Conservation (phyloP, 192 early-diverging fungal genomes). For the Thoreauomyces humboldtii region DNA sequence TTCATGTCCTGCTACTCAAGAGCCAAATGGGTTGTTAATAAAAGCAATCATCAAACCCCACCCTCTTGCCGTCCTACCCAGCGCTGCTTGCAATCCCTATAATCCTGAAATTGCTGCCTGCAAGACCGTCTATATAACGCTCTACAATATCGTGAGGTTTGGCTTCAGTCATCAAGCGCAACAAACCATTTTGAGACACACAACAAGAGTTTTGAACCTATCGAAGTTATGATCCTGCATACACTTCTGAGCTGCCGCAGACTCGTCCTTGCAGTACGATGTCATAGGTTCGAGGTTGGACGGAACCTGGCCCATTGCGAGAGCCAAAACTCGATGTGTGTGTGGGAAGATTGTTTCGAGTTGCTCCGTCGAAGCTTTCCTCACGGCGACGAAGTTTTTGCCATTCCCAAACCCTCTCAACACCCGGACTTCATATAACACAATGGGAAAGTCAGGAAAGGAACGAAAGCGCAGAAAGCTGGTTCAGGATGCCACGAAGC, state of each 20-base stretch:
- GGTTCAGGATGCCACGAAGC: too few relatives aligned
- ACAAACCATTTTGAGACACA: too few relatives aligned
- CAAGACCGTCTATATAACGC: slow-evolving; percentile 1
- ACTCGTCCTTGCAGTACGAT: slow-evolving; percentile 18
- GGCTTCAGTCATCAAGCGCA: neutral
- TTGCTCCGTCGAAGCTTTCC: too few relatives aligned
- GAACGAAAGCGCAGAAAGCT: slow-evolving; percentile 55
- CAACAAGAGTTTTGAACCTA: neutral
- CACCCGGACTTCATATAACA: too few relatives aligned
- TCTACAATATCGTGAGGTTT: neutral
- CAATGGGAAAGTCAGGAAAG: slow-evolving; percentile 62
- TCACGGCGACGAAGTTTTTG: too few relatives aligned
- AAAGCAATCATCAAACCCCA: neutral
- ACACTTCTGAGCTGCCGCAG: slow-evolving; percentile 20
- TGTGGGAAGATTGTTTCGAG: too few relatives aligned
- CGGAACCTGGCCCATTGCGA: slow-evolving; percentile 16
- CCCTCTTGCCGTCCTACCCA: too few relatives aligned
- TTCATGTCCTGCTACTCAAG: slow-evolving; percentile 1
- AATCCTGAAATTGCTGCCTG: slow-evolving; percentile 12
- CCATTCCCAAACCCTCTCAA: too few relatives aligned
- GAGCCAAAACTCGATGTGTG: too few relatives aligned
- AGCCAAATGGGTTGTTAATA: neutral
- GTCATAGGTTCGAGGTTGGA: slow-evolving; percentile 24
- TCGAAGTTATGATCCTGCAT: slow-evolving; percentile 31
- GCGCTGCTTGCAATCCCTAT: slow-evolving; percentile 29